Conservation (phyloP, 2,329 filamentous ascomycete genomes). For the Aspergillus transmontanensis region DNA sequence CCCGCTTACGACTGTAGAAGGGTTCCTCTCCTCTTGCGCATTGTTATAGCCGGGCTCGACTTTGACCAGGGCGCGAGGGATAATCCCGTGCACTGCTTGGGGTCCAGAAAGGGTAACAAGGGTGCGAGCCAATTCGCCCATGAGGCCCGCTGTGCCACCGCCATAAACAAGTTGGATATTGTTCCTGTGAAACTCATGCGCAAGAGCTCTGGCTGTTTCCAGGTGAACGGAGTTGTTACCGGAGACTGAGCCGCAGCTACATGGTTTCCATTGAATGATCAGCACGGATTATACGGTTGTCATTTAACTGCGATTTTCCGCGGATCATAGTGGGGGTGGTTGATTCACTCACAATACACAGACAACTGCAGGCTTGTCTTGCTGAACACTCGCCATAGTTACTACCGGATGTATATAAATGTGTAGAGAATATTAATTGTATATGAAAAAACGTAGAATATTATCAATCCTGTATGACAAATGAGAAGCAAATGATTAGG, state of each 20-base stretch:
- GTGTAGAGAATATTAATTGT: not conserved
- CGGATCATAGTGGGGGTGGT: not conserved
- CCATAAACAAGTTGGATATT: constrained; percentile 89
- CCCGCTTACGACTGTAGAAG: constrained; percentile 45
- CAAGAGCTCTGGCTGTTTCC: constrained; percentile 75
- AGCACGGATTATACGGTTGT: not conserved
- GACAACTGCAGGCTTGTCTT: constrained; percentile 63
- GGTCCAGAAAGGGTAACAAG: constrained; percentile 83
- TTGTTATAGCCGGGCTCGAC: constrained; percentile 59
- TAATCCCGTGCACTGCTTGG: constrained; percentile 84
- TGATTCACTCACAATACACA: constrained; percentile 74
- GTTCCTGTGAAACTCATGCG: constrained; percentile 70
- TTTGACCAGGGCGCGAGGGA: constrained; percentile 79
- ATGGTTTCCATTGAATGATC: not conserved
- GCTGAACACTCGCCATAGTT: constrained; percentile 18
- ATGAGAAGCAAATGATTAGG: not conserved
- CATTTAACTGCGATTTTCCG: not conserved
- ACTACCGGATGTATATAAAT: not conserved
- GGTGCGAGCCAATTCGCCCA: constrained; percentile 89
- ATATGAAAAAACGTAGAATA: not conserved
- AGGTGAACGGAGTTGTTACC: constrained; percentile 76
- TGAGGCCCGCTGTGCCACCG: constrained; percentile 89
- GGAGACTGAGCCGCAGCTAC: constrained; percentile 75
- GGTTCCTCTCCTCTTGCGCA: constrained; percentile 16
- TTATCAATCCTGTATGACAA: not conserved